Evolutionary conservation across 225 moss, liverwort and hornwort species (phyloP).

Genomic region (Thuidium tamariscinum): DNA sequence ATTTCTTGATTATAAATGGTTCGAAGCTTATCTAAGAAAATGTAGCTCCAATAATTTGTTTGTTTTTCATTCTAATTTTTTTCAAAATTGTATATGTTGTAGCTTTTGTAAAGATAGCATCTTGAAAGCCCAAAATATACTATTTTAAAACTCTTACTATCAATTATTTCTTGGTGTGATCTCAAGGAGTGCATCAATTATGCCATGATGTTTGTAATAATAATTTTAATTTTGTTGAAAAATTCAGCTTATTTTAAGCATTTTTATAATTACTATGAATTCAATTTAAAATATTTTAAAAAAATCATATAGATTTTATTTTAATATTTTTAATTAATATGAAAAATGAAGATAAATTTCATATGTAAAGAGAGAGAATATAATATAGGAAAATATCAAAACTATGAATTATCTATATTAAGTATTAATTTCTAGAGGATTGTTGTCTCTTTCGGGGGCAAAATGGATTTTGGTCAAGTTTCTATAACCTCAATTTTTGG

Average conservation of each 20-base stretch:
- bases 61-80: not conserved
- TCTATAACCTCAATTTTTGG: too few relatives aligned
- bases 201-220: not conserved
- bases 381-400: not conserved
- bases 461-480: too few relatives aligned
- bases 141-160: not conserved
- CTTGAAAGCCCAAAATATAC: not conserved
- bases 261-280: too few relatives aligned
- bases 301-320: not conserved
- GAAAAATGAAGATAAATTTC: not conserved
- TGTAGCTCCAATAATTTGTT: not conserved
- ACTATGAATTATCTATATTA: not conserved
- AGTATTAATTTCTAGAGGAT: too few relatives aligned
- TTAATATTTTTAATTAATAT: not conserved
- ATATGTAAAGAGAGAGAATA: not conserved
- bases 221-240: not conserved
- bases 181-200: rapidly evolving
- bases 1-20: not conserved
- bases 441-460: too few relatives aligned
- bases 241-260: not conserved
- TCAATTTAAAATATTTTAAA: rapidly evolving
- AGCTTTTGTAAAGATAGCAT: not conserved
- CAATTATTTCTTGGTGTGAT: not conserved
- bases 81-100: not conserved
- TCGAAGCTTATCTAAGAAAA: not conserved